Percentiles rank a stretch among this genome's conserved stretches.
Conservation (phyloP, 768 basidiomycete genomes). For the Sporobolomyces roseus region DNA sequence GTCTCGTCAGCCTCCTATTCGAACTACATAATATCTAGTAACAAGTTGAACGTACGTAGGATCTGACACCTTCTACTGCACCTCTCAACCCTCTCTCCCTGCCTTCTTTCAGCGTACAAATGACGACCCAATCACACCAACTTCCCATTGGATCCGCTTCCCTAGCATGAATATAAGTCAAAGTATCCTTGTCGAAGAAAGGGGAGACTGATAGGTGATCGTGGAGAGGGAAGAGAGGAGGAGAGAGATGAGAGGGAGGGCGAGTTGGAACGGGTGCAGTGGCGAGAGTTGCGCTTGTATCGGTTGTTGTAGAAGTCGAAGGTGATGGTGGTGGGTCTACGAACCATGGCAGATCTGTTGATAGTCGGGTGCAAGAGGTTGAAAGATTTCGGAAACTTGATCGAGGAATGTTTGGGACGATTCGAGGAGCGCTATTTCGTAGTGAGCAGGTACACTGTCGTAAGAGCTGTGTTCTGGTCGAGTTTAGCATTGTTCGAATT, state of each 20-base stretch:
- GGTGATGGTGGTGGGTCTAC: slow-evolving; percentile 27
- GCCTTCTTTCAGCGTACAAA: slow-evolving; percentile 30
- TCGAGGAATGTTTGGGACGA: not conserved
- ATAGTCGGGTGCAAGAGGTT: not conserved
- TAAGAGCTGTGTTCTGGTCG: no score
- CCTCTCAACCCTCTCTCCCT: slow-evolving; percentile 42
- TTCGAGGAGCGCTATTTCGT: no score
- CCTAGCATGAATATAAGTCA: slow-evolving; percentile 42
- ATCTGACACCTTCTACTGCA: slow-evolving; percentile 38
- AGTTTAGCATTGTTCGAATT: no score
- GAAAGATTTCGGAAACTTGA: not conserved
- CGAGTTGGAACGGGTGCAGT: slow-evolving; percentile 26
- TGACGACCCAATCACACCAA: slow-evolving; percentile 45
- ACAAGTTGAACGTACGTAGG: slow-evolving; percentile 28
- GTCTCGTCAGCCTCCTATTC: not conserved
- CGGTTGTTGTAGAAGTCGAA: not conserved
- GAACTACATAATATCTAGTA: no score
- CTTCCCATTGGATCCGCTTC: slow-evolving; percentile 34
- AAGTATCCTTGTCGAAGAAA: slow-evolving; percentile 36
- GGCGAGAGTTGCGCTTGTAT: not conserved
- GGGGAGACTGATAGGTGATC: slow-evolving; percentile 39
- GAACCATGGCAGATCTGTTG: slow-evolving; percentile 32
- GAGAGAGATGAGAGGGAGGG: slow-evolving; percentile 34
- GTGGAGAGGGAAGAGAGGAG: slow-evolving; percentile 33
- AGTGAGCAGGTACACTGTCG: no score